Evolutionary conservation across 768 basidiomycete species (phyloP).

Genomic region (Asterophora parasitica): DNA sequence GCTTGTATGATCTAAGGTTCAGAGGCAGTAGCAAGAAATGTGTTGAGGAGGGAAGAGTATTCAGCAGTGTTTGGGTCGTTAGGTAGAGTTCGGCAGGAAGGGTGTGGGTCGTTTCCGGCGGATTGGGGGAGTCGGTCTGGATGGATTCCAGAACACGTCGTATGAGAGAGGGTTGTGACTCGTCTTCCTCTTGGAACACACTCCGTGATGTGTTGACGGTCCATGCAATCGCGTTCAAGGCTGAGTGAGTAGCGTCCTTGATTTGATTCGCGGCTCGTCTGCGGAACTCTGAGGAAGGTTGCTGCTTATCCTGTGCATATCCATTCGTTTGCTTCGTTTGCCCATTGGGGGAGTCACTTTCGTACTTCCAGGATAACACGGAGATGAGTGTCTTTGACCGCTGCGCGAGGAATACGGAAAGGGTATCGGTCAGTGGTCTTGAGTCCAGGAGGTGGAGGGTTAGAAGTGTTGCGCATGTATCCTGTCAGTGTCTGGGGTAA

Average conservation of each 20-base stretch:
- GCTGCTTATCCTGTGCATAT: constrained; percentile 21
- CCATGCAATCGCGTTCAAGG: constrained; percentile 50
- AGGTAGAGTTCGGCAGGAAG: constrained; percentile 53
- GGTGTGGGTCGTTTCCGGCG: constrained; percentile 15
- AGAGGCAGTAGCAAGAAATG: constrained; percentile 75
- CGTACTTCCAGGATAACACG: constrained; percentile 32
- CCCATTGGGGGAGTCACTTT: constrained; percentile 6
- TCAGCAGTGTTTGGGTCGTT: constrained; percentile 63
- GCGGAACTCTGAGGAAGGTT: constrained; percentile 17
- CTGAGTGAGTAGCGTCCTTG: constrained; percentile 45
- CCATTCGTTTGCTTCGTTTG: constrained; percentile 29
- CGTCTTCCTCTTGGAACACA: constrained; percentile 46
- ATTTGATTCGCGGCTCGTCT: constrained; percentile 45
- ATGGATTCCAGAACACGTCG: constrained; percentile 54
- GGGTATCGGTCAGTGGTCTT: constrained; percentile 67
- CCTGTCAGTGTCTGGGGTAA: constrained; percentile 42
- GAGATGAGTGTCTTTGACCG: constrained; percentile 54
- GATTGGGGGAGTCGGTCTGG: constrained; percentile 41
- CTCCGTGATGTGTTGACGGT: constrained; percentile 55
- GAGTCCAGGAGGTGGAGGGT: constrained; percentile 90
- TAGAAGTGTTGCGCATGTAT: constrained; percentile 71
- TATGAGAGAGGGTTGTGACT: constrained; percentile 43
- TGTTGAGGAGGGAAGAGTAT: constrained; percentile 74
- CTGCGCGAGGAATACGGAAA: constrained; percentile 68
- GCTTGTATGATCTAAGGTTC: constrained; percentile 72